Evolutionary conservation across 352 stramenopile genomes (phyloP), one percentile per base, ranked within the genome.

Genomic region (Globisporangium mamillatum): DNA sequence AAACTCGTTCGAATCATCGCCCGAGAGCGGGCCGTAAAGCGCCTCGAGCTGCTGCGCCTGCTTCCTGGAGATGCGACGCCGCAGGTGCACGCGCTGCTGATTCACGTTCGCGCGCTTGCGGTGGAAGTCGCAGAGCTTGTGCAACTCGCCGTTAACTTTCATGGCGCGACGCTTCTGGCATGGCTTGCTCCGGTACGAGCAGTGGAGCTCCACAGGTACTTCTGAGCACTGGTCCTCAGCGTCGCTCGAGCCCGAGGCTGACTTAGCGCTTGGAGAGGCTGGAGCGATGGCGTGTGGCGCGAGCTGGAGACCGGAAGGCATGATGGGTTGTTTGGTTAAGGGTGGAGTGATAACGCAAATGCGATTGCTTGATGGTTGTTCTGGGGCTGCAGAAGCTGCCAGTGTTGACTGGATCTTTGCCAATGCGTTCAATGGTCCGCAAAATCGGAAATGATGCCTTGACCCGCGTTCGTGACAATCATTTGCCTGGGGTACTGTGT

Each of bases 91-190:
- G n/a, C 75, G 75, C 24, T 70, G 73, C 64, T 85, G 77, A 68
- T 80, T 81, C 55, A 75, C 70, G 68, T 85, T 85, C 14, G 76
- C 75, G 52, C 80, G 78, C 24, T 72, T 66, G 16, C 77, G 77
- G 60, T 85, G 77, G 38, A 76, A 73, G 22, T 76, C 66, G 22
- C 77, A 85, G 52, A 85, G 75, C 56, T 78, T 79, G 61, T 85
- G 77, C 34, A 69, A 57, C 36, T 81, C 74, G 16, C 77, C 77
- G 54, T 85, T 85, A 16, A 79, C 68, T 59, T 85, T 85, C 67
- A 70, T 69, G 9, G 77, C 73, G 46, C 77, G 75, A 4, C 66
- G 60, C 57, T 79, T 79, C 24, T 63, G 41, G 57, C 77, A 85
- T 1, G 67, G 65, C 64, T 81, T 81, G 67, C 72, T 77, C 29